phyloP scores from a whole-genome alignment of 75 land plant genomes.

The Azolla pinnata region DNA sequence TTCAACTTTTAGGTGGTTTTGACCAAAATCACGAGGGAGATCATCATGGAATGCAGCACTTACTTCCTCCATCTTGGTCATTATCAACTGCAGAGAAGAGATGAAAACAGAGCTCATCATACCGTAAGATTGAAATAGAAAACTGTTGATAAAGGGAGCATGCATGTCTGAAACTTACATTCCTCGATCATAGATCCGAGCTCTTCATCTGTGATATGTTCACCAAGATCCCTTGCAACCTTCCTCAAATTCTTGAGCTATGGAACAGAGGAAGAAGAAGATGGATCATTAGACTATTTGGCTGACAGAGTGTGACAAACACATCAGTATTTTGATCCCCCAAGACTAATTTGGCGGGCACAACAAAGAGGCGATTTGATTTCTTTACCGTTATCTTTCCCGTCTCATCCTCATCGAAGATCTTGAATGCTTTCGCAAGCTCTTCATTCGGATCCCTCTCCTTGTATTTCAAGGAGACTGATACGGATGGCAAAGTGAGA shows the following conservation, averaged over 20 bases:
- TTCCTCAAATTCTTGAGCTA: slow-evolving; percentile 34
- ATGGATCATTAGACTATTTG: too few relatives aligned
- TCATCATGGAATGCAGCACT: slow-evolving; percentile 2
- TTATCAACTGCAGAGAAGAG: slow-evolving; percentile 27
- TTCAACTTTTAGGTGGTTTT: neutral
- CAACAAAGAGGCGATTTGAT: too few relatives aligned
- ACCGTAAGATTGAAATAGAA: neutral
- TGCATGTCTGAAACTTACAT: slow-evolving; percentile 11
- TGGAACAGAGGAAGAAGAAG: neutral
- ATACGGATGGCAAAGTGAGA: too few relatives aligned
- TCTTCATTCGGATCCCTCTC: slow-evolving; percentile 33
- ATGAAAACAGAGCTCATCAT: neutral
- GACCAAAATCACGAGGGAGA: neutral
- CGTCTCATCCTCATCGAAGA: slow-evolving; percentile 34
- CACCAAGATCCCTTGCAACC: slow-evolving; percentile 28
- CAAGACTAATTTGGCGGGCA: too few relatives aligned
- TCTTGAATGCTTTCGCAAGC: slow-evolving; percentile 25
- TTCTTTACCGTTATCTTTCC: slow-evolving; percentile 36
- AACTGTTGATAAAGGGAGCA: neutral
- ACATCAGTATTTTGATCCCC: too few relatives aligned
- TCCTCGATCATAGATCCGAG: slow-evolving; percentile 34
- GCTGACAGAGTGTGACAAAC: neutral
- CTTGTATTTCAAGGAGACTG: slow-evolving; percentile 30
- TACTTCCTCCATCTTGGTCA: slow-evolving; percentile 34
- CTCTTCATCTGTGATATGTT: slow-evolving; percentile 25